Percentiles rank a stretch among this genome's conserved stretches.
phyloP scores from a whole-genome alignment of 164 flowering plant genomes.

The Macadamia tetraphylla region DNA sequence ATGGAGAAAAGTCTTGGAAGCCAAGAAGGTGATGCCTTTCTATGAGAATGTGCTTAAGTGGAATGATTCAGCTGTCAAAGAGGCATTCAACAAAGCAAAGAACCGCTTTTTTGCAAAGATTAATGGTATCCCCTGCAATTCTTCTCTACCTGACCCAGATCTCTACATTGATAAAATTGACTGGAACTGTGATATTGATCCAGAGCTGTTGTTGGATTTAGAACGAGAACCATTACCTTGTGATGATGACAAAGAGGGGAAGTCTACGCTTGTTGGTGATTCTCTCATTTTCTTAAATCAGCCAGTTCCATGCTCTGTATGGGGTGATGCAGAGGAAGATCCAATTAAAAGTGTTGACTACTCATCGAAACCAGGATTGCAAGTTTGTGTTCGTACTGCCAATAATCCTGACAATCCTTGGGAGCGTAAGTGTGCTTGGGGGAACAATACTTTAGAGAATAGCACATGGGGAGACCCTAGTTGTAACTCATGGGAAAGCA shows the following conservation, averaged over 20 bases:
- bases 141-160: slow-evolving; percentile 51
- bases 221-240: slow-evolving; percentile 25
- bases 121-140: slow-evolving; percentile 37
- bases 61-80: slow-evolving; percentile 70
- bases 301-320: slow-evolving; percentile 21
- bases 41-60: slow-evolving; percentile 43
- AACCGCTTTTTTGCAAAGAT: slow-evolving; percentile 47
- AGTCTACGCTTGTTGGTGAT: slow-evolving; percentile 8
- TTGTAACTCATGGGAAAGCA: slow-evolving; percentile 21
- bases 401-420: slow-evolving; percentile 21
- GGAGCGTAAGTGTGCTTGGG: slow-evolving; percentile 16
- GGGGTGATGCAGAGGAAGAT: slow-evolving; percentile 26
- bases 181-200: slow-evolving; percentile 46
- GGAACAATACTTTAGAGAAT: slow-evolving; percentile 8
- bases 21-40: slow-evolving; percentile 31
- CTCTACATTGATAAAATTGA: slow-evolving; percentile 53
- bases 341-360: slow-evolving; percentile 4
- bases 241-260: slow-evolving; percentile 17
- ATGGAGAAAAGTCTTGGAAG: slow-evolving; percentile 52
- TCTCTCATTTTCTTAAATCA: slow-evolving; percentile 9
- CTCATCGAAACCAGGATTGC: slow-evolving; percentile 5
- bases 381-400: slow-evolving; percentile 8
- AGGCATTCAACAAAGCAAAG: slow-evolving; percentile 60
- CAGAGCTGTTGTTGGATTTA: slow-evolving; percentile 38
- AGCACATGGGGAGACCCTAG: slow-evolving; percentile 5